Evolutionary conservation across 2,329 filamentous ascomycete genomes (phyloP).

Genomic region (Hypoxylon sp.): DNA sequence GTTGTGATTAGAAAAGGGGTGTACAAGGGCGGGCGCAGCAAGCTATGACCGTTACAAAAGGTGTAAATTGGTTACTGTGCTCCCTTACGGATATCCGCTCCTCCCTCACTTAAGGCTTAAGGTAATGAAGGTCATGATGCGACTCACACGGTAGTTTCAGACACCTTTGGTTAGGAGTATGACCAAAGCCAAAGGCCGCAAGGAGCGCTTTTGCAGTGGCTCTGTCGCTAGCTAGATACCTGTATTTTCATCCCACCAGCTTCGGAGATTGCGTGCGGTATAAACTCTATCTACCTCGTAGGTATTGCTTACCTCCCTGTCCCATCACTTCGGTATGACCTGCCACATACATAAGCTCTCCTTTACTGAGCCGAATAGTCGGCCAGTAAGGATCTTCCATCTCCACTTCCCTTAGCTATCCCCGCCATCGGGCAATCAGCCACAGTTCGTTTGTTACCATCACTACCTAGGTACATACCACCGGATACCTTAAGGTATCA

Average conservation of each 20-base stretch:
- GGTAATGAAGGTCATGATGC: not conserved
- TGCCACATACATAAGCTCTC: not conserved
- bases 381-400: not conserved
- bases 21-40: not conserved
- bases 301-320: not conserved
- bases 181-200: not conserved
- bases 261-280: not conserved
- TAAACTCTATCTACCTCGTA: too few species aligned
- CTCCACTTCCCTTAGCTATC: conserved; percentile 2
- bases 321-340: not conserved
- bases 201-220: not conserved
- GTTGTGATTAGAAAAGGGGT: not conserved
- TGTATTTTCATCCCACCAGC: too few species aligned
- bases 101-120: too few species aligned
- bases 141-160: not conserved
- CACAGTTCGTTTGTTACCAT: not conserved
- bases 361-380: not conserved
- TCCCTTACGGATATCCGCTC: too few species aligned
- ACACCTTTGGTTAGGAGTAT: not conserved
- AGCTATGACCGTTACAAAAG: not conserved
- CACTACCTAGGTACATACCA: not conserved
- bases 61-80: not conserved
- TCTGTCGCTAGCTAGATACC: not conserved
- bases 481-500: too few species aligned
- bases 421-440: not conserved